A percentile compares a stretch with the other conserved stretches of the same genome.
phyloP scores from a whole-genome alignment of 2,329 filamentous ascomycete species.

The Rhynchosporium agropyri region DNA sequence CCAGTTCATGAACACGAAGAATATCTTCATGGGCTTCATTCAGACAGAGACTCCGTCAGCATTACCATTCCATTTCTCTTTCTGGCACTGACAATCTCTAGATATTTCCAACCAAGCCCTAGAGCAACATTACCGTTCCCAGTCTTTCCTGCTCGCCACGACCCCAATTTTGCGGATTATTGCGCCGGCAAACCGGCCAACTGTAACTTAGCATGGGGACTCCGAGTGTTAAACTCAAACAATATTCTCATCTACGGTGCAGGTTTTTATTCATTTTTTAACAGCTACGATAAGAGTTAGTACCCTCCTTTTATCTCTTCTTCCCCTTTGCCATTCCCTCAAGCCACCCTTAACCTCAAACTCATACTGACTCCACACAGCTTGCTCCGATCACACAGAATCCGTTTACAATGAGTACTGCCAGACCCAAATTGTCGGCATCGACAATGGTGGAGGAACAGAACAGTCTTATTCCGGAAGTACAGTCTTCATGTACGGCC shows the following conservation, averaged over 20 bases:
- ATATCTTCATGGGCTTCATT: slow-evolving; percentile 36
- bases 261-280: slow-evolving; percentile 62
- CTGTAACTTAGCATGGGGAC: slow-evolving; percentile 65
- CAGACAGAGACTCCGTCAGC: slow-evolving; percentile 48
- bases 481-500: slow-evolving; percentile 11
- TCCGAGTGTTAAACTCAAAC: slow-evolving; percentile 58
- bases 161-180: slow-evolving; percentile 52
- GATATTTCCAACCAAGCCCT: slow-evolving; percentile 70
- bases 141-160: slow-evolving; percentile 44
- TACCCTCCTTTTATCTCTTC: neutral
- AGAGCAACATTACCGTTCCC: slow-evolving; percentile 64
- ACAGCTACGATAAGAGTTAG: slow-evolving; percentile 51
- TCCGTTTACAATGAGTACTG: slow-evolving; percentile 17
- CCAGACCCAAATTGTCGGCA: slow-evolving; percentile 16
- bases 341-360: too few relatives aligned
- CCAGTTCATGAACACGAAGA: slow-evolving; percentile 47
- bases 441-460: slow-evolving; percentile 11
- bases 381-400: slow-evolving; percentile 11
- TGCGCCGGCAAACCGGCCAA: slow-evolving; percentile 46
- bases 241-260: slow-evolving; percentile 55
- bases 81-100: slow-evolving; percentile 14
- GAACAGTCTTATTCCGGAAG: slow-evolving; percentile 9
- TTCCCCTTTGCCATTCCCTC: too few relatives aligned
- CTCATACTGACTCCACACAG: slow-evolving; percentile 3
- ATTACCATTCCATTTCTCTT: neutral